Evolutionary conservation across 805 yeast species (phyloP).

Genomic region (Saccharomycopsis sp.): DNA sequence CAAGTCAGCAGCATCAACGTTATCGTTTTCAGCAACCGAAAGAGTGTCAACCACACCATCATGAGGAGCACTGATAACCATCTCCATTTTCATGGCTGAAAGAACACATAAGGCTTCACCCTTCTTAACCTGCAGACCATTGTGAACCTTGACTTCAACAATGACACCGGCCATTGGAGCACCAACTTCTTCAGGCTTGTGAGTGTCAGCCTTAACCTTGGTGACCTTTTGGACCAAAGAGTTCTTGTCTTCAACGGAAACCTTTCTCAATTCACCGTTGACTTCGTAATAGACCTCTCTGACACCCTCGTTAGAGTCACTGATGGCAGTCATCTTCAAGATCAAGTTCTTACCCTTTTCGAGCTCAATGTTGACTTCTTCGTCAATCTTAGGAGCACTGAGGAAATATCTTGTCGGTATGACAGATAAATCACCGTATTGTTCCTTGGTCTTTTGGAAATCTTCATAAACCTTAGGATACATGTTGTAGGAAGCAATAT

Average conservation of each 20-base stretch:
- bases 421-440: slow-evolving; percentile 88
- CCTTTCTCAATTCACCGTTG: slow-evolving; percentile 97
- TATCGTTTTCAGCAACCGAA: slow-evolving; percentile 80
- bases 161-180: slow-evolving; percentile 99
- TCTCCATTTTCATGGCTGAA: slow-evolving; percentile 99
- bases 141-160: slow-evolving; percentile 86
- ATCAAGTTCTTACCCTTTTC: slow-evolving; percentile 93
- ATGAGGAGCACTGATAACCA: slow-evolving; percentile 91
- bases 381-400: slow-evolving; percentile 80
- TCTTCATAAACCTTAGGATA: slow-evolving; percentile 96
- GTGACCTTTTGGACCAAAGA: slow-evolving; percentile 80
- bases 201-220: slow-evolving; percentile 85
- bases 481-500: slow-evolving; percentile 94
- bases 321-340: slow-evolving; percentile 85
- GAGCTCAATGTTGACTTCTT: slow-evolving; percentile 82
- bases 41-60: slow-evolving; percentile 79
- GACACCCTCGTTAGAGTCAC: slow-evolving; percentile 83
- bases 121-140: slow-evolving; percentile 85
- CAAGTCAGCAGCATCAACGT: slow-evolving; percentile 91
- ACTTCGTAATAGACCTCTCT: slow-evolving; percentile 97
- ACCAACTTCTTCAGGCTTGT: slow-evolving; percentile 87
- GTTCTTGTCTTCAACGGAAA: slow-evolving; percentile 80
- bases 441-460: slow-evolving; percentile 64
- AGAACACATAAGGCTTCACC: slow-evolving; percentile 93
- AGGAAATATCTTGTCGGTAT: slow-evolving; percentile 89